Percentiles rank a stretch among this genome's conserved stretches.
phyloP scores from a whole-genome alignment of 1,284 basidiomycete species.

The Marasmius oreades region DNA sequence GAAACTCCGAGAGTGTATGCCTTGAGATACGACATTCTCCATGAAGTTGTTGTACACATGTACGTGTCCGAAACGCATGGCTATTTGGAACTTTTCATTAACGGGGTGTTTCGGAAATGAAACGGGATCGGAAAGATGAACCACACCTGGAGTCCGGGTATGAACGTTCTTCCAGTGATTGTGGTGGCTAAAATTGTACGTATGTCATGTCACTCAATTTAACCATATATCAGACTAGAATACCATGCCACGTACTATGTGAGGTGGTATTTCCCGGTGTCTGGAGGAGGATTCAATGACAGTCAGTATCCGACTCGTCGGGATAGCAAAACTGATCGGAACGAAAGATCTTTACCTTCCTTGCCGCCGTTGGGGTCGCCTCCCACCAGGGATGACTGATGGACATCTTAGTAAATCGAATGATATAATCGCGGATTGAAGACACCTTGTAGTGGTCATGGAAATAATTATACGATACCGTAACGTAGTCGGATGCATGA shows the following conservation, averaged over 20 bases:
- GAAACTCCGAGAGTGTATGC: slow-evolving; percentile 21
- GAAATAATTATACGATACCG: slow-evolving; percentile 23
- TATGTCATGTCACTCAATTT: not conserved
- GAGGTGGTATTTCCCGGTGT: slow-evolving; percentile 24
- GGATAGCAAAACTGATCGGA: not conserved
- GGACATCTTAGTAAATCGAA: not conserved
- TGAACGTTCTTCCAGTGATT: slow-evolving; percentile 23
- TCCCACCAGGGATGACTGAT: slow-evolving; percentile 21
- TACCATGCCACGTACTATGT: slow-evolving; percentile 17
- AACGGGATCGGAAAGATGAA: too few species aligned
- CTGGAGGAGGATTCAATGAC: slow-evolving; percentile 1
- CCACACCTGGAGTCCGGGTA: slow-evolving; percentile 21
- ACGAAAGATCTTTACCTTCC: slow-evolving; percentile 14
- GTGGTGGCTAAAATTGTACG: slow-evolving; percentile 16
- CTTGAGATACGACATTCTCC: slow-evolving; percentile 22
- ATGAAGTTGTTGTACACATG: slow-evolving; percentile 23
- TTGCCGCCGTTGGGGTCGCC: slow-evolving; percentile 17
- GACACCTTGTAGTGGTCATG: slow-evolving; percentile 23
- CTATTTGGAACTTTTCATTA: slow-evolving; percentile 5
- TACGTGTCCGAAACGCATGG: slow-evolving; percentile 20
- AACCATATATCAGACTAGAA: not conserved
- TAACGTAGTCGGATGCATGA: slow-evolving; percentile 22
- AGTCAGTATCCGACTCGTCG: not conserved
- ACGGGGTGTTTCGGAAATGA: too few species aligned
- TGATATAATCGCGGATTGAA: not conserved